Base-by-base conservation (phyloP, 2,329 filamentous ascomycete species). In the Microcyclosporella mali region DNA sequence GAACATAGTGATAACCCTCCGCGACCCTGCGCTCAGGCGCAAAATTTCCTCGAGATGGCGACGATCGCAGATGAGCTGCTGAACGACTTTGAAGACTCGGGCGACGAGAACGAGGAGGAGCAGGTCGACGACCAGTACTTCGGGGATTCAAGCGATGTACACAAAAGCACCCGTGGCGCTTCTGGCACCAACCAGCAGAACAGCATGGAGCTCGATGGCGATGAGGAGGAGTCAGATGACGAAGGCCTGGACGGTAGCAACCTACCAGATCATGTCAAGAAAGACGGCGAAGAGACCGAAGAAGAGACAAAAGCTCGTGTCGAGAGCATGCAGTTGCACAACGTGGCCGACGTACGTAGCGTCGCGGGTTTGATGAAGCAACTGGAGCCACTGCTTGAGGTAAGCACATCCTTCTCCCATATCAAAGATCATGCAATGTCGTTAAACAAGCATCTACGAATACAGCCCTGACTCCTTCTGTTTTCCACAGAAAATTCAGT, bases 61-160 rank as follows among this genome's bases (percentile, higher is more conserved):
- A 94, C 88, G 33, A 77, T 94, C 51, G 90, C 87, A 50, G 89
- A 97, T 60, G 90, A 97, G 64, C 78, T 98, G 9, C 75, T 97
- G 56, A 86, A 92, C 60, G 88, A 94, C 63, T 92, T 94, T 52
- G 88, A 88, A 58, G 87, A 94, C 60, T 86, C 82, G 4, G 88
- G 82, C 39, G 87, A 87, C 40, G 86, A 92, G 56, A 79, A 76
- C 29, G 82, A 83, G 49, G 78, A 79, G 28, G 72, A 78, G 25
- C 47, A 59, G 30, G 56, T 49, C 19, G 59, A 61, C 16, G 55
- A 58, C 41, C 49, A 56, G 14, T 50, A 53, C 15, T 51, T 53
- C 33, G 45, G 39, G 37, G 71, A 75, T 37, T 74, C 75, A 68
- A 66, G 63, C 14, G 73, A 72, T 31, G 66, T 21, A 12, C 16